These are phyloP conservation scores for Echinochloa phyllopogon DNA, from an alignment of 176 grass and related monocot genomes.

Conservation along the genomic window DNA sequence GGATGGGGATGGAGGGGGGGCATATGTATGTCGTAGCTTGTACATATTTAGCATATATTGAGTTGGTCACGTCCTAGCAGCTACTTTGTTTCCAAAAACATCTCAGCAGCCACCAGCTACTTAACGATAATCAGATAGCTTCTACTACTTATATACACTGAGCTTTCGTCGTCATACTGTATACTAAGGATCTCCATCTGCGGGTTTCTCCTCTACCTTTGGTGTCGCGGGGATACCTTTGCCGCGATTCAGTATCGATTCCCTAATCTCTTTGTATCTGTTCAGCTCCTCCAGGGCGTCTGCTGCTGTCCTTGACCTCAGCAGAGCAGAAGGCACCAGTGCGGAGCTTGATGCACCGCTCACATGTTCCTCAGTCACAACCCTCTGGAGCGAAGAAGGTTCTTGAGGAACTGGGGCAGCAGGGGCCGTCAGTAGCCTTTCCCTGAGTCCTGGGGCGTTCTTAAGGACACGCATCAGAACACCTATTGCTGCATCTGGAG, in stretches of 20 bases:
- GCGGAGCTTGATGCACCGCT: constrained; percentile 36
- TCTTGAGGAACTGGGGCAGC: constrained; percentile 41
- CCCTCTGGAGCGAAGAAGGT: constrained; percentile 50
- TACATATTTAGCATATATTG: constrained; percentile 35
- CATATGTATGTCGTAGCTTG: constrained; percentile 22
- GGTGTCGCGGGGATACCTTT: constrained; percentile 11
- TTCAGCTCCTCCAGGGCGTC: constrained; percentile 79
- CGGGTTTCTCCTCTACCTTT: constrained; percentile 35
- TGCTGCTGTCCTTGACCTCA: constrained; percentile 51
- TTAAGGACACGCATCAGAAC: constrained; percentile 68
- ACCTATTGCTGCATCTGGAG: constrained; percentile 68
- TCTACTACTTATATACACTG: constrained; percentile 62
- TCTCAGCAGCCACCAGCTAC: constrained; percentile 39
- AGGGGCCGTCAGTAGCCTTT: constrained; percentile 27
- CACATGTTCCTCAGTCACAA: constrained; percentile 53
- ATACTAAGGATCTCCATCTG: constrained; percentile 45
- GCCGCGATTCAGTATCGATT: constrained; percentile 49
- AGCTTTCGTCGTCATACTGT: constrained; percentile 42
- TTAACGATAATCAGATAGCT: constrained; percentile 33
- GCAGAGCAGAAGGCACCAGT: neutral
- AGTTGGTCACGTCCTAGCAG: constrained; percentile 34
- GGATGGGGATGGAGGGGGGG: constrained; percentile 52
- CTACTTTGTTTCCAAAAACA: constrained; percentile 26
- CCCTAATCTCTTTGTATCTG: constrained; percentile 58
- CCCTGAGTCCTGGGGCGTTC: constrained; percentile 59